Evolutionary conservation across 768 basidiomycete genomes (phyloP).

Genomic region (Tricholoma matsutake): DNA sequence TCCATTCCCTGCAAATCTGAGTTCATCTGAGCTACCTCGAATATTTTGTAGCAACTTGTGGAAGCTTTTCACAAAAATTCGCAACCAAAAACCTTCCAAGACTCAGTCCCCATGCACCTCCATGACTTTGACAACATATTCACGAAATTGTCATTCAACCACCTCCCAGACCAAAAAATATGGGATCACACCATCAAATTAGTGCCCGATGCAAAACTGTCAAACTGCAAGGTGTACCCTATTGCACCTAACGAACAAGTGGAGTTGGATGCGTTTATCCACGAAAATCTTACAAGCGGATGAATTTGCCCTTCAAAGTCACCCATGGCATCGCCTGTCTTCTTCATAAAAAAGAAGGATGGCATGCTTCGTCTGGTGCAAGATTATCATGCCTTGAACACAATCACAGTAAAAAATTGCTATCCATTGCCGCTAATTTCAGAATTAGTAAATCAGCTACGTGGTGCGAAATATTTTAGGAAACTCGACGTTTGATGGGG

Average conservation of each 20-base stretch:
- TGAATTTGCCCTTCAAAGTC: neutral
- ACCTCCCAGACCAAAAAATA: neutral
- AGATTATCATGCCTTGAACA: constrained; percentile 34
- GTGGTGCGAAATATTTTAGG: too few relatives aligned
- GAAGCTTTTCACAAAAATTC: too few relatives aligned
- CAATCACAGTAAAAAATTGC: constrained; percentile 19
- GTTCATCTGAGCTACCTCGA: too few relatives aligned
- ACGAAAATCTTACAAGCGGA: neutral
- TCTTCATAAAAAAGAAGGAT: neutral
- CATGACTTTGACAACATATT: too few relatives aligned
- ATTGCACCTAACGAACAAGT: constrained; percentile 6
- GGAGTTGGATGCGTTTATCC: constrained; percentile 5
- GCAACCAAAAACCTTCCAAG: too few relatives aligned
- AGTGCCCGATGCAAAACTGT: neutral
- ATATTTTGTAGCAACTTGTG: too few relatives aligned
- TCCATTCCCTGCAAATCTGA: too few relatives aligned
- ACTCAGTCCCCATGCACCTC: too few relatives aligned
- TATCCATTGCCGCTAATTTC: too few relatives aligned
- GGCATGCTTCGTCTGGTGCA: constrained; percentile 10
- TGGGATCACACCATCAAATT: constrained; percentile 17
- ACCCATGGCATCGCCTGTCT: neutral
- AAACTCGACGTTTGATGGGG: too few relatives aligned
- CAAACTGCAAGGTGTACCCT: constrained; percentile 11
- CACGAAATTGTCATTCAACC: constrained; percentile 2
- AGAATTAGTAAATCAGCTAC: too few relatives aligned